Evolutionary conservation across 2,329 filamentous ascomycete genomes (phyloP).

Genomic region (Ambrosiella xylebori): DNA sequence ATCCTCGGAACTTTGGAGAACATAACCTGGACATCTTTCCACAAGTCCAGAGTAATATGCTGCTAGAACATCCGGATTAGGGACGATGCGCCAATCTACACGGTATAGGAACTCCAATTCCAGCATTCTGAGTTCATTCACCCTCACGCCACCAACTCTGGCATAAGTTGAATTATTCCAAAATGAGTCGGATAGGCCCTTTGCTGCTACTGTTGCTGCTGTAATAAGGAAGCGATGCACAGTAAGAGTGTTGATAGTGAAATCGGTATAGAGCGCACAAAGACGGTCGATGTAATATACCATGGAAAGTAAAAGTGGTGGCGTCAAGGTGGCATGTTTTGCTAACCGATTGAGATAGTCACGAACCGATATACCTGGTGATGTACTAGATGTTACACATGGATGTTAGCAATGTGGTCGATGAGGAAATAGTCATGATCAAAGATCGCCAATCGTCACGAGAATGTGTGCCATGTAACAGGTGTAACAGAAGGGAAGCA

Average conservation of each 20-base stretch:
- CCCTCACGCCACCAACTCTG: slow-evolving; percentile 76
- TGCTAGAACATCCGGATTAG: slow-evolving; percentile 79
- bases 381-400: slow-evolving; percentile 25
- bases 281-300: slow-evolving; percentile 96
- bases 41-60: slow-evolving; percentile 87
- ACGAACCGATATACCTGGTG: slow-evolving; percentile 81
- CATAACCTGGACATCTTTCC: slow-evolving; percentile 42
- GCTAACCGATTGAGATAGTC: slow-evolving; percentile 89
- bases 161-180: slow-evolving; percentile 98
- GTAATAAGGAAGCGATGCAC: slow-evolving; percentile 96
- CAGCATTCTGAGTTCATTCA: slow-evolving; percentile 74
- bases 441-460: background rate
- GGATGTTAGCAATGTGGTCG: background rate
- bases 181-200: slow-evolving; percentile 89
- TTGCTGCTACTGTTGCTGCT: slow-evolving; percentile 85
- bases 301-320: slow-evolving; percentile 91
- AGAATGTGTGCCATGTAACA: background rate
- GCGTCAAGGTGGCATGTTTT: slow-evolving; percentile 81
- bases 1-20: slow-evolving; percentile 27
- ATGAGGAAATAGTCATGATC: background rate
- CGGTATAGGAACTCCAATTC: slow-evolving; percentile 87
- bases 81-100: slow-evolving; percentile 93
- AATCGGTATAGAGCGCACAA: slow-evolving; percentile 79
- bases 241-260: slow-evolving; percentile 89
- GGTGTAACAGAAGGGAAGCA: slow-evolving; percentile 12